Percentiles rank a stretch among this genome's conserved stretches.
These are phyloP conservation scores for Peronospora tabacina DNA, from an alignment of 352 stramenopile genomes.

Conservation along the genomic window DNA sequence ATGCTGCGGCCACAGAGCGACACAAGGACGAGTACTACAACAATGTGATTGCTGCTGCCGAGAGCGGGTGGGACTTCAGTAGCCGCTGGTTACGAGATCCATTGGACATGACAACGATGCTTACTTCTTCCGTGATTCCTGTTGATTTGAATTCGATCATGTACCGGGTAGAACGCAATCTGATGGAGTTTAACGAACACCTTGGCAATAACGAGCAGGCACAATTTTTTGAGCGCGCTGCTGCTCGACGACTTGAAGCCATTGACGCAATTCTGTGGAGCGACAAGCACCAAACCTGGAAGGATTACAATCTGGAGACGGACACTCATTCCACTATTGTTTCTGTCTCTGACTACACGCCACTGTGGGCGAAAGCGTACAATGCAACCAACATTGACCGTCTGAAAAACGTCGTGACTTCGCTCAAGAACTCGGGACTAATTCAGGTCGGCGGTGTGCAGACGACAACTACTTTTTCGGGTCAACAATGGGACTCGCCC, in stretches of 20 bases:
- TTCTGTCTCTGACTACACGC: slow-evolving; percentile 65
- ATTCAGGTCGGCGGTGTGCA: slow-evolving; percentile 57
- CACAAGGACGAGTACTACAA: slow-evolving; percentile 77
- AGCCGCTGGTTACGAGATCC: slow-evolving; percentile 71
- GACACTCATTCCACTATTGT: slow-evolving; percentile 36
- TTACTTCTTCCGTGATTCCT: slow-evolving; percentile 60
- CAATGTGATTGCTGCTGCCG: slow-evolving; percentile 72
- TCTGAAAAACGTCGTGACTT: slow-evolving; percentile 37
- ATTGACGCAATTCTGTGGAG: slow-evolving; percentile 76
- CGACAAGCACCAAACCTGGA: slow-evolving; percentile 45
- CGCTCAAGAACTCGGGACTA: slow-evolving; percentile 49
- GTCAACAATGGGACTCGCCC: slow-evolving; percentile 83
- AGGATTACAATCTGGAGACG: slow-evolving; percentile 60
- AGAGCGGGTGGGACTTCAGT: slow-evolving; percentile 89
- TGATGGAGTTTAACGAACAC: slow-evolving; percentile 53
- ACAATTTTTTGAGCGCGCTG: slow-evolving; percentile 37
- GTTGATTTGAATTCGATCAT: slow-evolving; percentile 84
- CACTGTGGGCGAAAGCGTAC: slow-evolving; percentile 71
- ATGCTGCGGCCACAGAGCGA: slow-evolving; percentile 30
- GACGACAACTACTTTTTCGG: slow-evolving; percentile 61
- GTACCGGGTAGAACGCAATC: slow-evolving; percentile 68
- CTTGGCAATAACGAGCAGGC: slow-evolving; percentile 42
- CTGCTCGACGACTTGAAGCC: slow-evolving; percentile 32
- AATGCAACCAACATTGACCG: slow-evolving; percentile 38
- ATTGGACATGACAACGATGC: slow-evolving; percentile 61